These are phyloP conservation scores for Aspergillus sp. DNA, from an alignment of 2,329 filamentous ascomycete species.

Conservation along the genomic window DNA sequence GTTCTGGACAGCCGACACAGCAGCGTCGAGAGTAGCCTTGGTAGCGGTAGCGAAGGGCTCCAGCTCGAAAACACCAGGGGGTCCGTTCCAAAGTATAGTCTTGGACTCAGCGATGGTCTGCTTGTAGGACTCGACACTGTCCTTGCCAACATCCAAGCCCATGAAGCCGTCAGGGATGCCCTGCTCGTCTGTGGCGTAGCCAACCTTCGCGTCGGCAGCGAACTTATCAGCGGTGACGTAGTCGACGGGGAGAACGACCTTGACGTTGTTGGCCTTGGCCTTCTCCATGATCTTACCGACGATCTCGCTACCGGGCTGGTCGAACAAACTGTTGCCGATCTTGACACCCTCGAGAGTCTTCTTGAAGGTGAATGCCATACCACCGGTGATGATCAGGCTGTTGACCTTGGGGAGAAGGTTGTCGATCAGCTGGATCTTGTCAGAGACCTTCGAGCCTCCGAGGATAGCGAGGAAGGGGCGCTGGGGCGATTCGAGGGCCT, in stretches of 20 bases:
- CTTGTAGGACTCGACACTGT: conserved; percentile 87
- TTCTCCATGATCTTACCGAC: conserved; percentile 86
- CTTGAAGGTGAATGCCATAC: conserved; percentile 99
- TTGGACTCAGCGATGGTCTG: conserved; percentile 81
- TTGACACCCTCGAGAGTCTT: conserved; percentile 90
- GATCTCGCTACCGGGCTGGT: conserved; percentile 90
- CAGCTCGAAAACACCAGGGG: conserved; percentile 95
- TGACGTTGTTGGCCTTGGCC: conserved; percentile 94
- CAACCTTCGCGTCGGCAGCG: conserved; percentile 75
- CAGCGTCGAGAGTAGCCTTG: conserved; percentile 87
- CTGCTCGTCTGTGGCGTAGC: conserved; percentile 77
- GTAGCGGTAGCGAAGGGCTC: conserved; percentile 91
- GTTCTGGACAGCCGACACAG: conserved; percentile 73
- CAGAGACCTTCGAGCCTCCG: conserved; percentile 95
- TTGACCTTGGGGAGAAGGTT: conserved; percentile 98
- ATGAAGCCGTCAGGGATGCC: conserved; percentile 98
- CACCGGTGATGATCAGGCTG: conserved; percentile 93
- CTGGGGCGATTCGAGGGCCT: conserved; percentile 89
- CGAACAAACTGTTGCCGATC: conserved; percentile 90
- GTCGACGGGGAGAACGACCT: conserved; percentile 91
- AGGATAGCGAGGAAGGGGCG: conserved; percentile 98
- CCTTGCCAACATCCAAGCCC: conserved; percentile 90
- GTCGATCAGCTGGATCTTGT: conserved; percentile 99
- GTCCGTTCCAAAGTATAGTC: conserved; percentile 99
- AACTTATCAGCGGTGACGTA: conserved; percentile 98